Percentiles rank a stretch among this genome's conserved stretches.
Evolutionary conservation across 1,284 basidiomycete genomes (phyloP).

Genomic region (Cutaneotrichosporon spelunceum): DNA sequence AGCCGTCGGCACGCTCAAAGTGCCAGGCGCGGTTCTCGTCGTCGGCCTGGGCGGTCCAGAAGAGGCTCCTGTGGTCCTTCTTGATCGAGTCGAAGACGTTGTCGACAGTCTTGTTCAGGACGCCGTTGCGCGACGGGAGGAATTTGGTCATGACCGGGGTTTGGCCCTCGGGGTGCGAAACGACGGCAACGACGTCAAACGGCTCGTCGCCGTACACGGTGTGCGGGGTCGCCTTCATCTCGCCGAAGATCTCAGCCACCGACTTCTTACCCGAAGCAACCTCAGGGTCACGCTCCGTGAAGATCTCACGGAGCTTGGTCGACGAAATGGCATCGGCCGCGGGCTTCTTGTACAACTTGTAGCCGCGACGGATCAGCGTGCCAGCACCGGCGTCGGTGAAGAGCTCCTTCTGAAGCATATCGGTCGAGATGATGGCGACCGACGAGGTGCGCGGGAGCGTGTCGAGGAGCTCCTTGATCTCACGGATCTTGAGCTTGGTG

Average conservation of each 20-base stretch:
- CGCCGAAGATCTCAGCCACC: slow-evolving; percentile 82
- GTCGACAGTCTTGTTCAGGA: slow-evolving; percentile 92
- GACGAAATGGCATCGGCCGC: slow-evolving; percentile 80
- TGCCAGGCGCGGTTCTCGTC: slow-evolving; percentile 98
- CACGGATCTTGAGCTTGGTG: slow-evolving; percentile 97
- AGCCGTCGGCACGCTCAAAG: slow-evolving; percentile 96
- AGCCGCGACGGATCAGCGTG: slow-evolving; percentile 93
- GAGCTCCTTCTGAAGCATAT: slow-evolving; percentile 92
- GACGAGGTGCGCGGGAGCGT: slow-evolving; percentile 96
- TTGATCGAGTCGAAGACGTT: slow-evolving; percentile 95
- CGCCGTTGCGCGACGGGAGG: slow-evolving; percentile 78
- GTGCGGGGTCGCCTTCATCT: slow-evolving; percentile 76
- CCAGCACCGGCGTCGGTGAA: slow-evolving; percentile 98
- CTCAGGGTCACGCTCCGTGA: slow-evolving; percentile 92
- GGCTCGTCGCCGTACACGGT: slow-evolving; percentile 98
- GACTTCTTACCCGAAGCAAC: slow-evolving; percentile 78
- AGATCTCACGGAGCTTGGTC: slow-evolving; percentile 86
- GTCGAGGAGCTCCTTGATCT: slow-evolving; percentile 98
- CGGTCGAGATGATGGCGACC: slow-evolving; percentile 94
- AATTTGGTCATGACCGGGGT: slow-evolving; percentile 90
- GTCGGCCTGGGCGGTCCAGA: slow-evolving; percentile 94
- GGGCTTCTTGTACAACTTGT: slow-evolving; percentile 91
- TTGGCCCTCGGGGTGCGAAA: slow-evolving; percentile 86
- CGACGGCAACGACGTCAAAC: slow-evolving; percentile 90
- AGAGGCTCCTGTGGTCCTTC: slow-evolving; percentile 89